Base-by-base conservation (phyloP, 2,329 filamentous ascomycete species). In the Penicillium griseofulvum region DNA sequence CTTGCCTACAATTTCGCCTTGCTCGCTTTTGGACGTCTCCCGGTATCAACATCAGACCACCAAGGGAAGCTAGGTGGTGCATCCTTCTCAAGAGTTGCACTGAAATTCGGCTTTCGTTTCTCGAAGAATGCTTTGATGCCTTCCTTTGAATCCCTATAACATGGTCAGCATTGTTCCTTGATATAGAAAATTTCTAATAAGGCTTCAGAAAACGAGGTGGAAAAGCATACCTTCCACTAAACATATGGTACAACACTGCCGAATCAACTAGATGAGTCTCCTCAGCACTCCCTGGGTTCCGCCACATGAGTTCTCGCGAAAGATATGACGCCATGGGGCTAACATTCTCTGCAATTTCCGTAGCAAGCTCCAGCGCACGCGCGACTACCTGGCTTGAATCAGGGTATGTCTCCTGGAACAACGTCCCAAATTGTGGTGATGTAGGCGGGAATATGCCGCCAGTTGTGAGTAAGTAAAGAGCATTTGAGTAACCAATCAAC, bases 301-400 rank as follows among this genome's bases (percentile, higher is more conserved):
- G 46, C 55, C 55, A 51, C 24, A 57, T 57, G 8, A 57, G 55
- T 33, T 57, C 31, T 11, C 46, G 51, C 11, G 46, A 54, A 8
- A 57, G 17, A 24, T 50, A 44, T 14, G 37, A 39, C 12, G 55
- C 55, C 51, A 57, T 54, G 2, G 46, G 34, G 31, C 55, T 57
- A 22, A 57, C 36, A 33, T 48, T 57, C 7, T 44, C 33, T 5
- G 41, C 19, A n/a, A 57, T 17, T 14, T 57, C 46, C 10, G 33
- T 10, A 0, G 55, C 55, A 26, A 57, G 34, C 28, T 54, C 55
- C 5, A 57, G 4, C 5, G 55, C 55, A 10, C 51, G 51, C 5
- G 51, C 22, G 4, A 56, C 33, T 29, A 51, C 46, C 22, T 47
- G 44, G 1, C 29, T 31, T 17, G 51, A 14, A 11, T 54, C 55